These are phyloP conservation scores for Chenopodium formosanum DNA, from an alignment of 148 eudicot genomes.

Conservation along the genomic window DNA sequence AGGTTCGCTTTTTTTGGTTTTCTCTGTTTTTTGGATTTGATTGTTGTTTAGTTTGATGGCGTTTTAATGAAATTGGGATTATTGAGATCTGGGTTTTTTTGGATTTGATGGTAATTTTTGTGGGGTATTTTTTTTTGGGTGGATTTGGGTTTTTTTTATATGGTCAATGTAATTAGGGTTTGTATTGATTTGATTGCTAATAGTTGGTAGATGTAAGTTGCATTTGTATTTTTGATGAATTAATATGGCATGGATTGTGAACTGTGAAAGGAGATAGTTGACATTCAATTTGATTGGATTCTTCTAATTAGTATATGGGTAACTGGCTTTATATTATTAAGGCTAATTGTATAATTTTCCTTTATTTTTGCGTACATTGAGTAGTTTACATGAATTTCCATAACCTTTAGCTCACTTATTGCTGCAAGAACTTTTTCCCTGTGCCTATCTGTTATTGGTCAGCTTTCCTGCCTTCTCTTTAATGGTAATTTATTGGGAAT, in stretches of 20 bases:
- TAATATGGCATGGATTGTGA: not conserved
- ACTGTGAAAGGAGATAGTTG: not conserved
- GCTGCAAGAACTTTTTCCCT: not conserved
- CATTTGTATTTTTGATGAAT: not conserved
- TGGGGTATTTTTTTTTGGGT: not conserved
- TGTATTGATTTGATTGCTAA: not conserved
- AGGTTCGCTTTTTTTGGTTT: constrained; percentile 19
- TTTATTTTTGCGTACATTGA: not conserved
- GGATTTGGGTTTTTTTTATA: not conserved
- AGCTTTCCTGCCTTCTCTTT: not conserved
- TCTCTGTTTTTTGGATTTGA: not conserved
- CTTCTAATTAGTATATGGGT: not conserved
- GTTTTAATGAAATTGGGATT: not conserved
- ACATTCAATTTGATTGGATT: not conserved
- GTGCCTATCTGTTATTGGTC: not conserved
- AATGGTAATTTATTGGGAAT: not conserved
- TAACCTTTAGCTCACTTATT: not conserved
- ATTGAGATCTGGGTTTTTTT: constrained; percentile 24
- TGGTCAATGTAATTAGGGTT: not conserved
- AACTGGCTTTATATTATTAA: not conserved
- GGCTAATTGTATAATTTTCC: not conserved
- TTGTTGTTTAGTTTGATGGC: constrained; percentile 2
- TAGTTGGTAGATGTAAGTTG: not conserved
- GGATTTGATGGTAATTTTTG: not conserved
- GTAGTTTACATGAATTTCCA: not conserved